Evolutionary conservation across 305 asterid genomes (phyloP).

Genomic region (Ajuga reptans): DNA sequence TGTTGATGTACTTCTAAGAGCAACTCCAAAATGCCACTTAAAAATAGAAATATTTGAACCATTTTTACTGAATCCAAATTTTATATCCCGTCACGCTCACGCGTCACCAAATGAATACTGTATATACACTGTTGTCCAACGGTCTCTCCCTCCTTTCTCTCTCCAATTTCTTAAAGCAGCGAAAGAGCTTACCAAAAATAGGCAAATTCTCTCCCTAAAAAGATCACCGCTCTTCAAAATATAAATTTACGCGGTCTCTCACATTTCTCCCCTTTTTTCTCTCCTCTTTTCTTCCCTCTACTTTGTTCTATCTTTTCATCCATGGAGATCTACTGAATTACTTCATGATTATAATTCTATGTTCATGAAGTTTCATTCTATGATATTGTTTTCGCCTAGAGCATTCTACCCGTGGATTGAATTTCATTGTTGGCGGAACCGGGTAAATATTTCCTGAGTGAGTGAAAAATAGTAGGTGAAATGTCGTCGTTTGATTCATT

Average conservation of each 20-base stretch:
- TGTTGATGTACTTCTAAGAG: too few species aligned
- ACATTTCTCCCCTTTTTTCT: constrained; percentile 6
- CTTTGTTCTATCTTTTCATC: constrained; percentile 4
- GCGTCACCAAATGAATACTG: background rate
- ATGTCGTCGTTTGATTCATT: constrained; percentile 50
- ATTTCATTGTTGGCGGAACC: background rate
- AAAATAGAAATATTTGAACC: too few species aligned
- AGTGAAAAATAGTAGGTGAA: background rate
- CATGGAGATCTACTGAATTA: constrained; percentile 27
- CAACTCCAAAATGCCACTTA: too few species aligned
- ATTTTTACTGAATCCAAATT: too few species aligned
- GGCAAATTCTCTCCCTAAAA: background rate
- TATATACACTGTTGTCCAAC: background rate
- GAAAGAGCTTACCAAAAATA: background rate
- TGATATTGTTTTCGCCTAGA: constrained; percentile 30
- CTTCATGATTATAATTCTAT: background rate
- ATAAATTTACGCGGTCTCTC: constrained; percentile 58
- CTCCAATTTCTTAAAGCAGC: background rate
- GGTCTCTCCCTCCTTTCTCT: constrained; percentile 11
- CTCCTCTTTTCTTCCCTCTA: constrained; percentile 7
- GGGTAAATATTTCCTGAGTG: background rate
- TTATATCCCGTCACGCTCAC: too few species aligned
- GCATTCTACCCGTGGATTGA: background rate
- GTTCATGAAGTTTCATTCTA: constrained; percentile 1
- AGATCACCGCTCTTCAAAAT: constrained; percentile 25